Base-by-base conservation (phyloP, 345 rosid species). In the Arabidopsis suecica region DNA sequence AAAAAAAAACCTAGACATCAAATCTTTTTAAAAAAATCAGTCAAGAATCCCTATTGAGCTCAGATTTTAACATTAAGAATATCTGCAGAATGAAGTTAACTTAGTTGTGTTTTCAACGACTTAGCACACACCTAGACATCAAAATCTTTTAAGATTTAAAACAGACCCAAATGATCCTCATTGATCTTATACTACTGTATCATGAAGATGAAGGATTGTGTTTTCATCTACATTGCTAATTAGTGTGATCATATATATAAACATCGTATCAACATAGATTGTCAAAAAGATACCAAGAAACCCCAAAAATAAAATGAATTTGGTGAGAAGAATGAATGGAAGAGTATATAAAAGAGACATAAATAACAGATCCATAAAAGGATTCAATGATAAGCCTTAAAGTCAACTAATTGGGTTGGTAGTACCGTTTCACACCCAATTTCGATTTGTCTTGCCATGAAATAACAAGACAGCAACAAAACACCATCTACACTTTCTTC, bases 371-470 rank as follows among this genome's bases (percentile, higher is more conserved):
- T 69, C 65, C 72, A 64, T 5, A 61, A 75, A 61, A 75, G 62
- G 70, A 44, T 45, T 61, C 70, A 76, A 25, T 72, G 58, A 78
- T 59, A 37, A 77, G 55, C 62, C 47, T 60, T 48, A 71, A 77
- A 77, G 80, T 71, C 72, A 71, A 77, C 77, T 65, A 38, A 11
- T 49, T 71, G 8, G 48, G 54, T 71, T 64, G 76, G 62, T 71
- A 71, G 61, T 72, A 72, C 57, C 14, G 56, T 66, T 78, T 72
- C 68, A 66, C 69, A 78, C 44, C 73, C 76, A 63, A 66, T 51
- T 58, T 59, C 33, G 81, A 72, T 72, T 60, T 66, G 74, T 66
- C 69, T 65, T 66, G 81, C 28, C 81, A 65, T 51, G 58, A 30
- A 33, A 72, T 65, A 60, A 66, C 8, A 16, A 50, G 78, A 78